phyloP scores from a whole-genome alignment of 1,284 basidiomycete species.

The Puccinia novopanici region DNA sequence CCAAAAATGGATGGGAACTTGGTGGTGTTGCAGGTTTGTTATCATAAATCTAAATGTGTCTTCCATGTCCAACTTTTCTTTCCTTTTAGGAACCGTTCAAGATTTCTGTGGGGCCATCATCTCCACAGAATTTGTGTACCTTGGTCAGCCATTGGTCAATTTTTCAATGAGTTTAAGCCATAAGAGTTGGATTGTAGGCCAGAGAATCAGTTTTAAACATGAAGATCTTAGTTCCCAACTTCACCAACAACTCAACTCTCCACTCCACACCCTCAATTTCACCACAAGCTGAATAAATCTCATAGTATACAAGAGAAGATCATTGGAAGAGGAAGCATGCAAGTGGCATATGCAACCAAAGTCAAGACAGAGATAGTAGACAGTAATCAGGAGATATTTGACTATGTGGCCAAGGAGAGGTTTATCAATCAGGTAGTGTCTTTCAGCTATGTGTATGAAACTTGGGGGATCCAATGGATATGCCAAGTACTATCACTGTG shows the following conservation, averaged over 20 bases:
- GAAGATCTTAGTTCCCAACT: neutral
- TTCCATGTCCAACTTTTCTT: too few relatives aligned
- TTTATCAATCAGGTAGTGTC: neutral
- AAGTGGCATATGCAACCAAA: neutral
- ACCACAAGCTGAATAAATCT: neutral
- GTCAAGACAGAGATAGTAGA: neutral
- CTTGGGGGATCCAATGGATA: too few relatives aligned
- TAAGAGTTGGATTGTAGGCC: neutral
- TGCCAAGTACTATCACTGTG: too few relatives aligned
- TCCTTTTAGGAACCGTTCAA: neutral
- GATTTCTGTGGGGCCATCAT: neutral
- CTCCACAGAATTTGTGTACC: neutral
- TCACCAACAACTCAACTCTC: neutral
- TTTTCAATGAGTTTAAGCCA: neutral
- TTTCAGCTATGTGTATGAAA: too few relatives aligned
- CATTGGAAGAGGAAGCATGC: neutral
- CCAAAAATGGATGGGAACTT: neutral
- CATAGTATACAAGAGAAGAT: neutral
- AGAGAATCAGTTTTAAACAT: neutral
- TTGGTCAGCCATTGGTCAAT: neutral
- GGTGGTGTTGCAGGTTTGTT: neutral
- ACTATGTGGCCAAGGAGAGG: neutral
- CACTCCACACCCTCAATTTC: neutral
- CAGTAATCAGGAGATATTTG: neutral
- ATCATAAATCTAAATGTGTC: too few relatives aligned